Base-by-base conservation (phyloP, 2,329 filamentous ascomycete genomes). In the Neonectria neomacrospora region DNA sequence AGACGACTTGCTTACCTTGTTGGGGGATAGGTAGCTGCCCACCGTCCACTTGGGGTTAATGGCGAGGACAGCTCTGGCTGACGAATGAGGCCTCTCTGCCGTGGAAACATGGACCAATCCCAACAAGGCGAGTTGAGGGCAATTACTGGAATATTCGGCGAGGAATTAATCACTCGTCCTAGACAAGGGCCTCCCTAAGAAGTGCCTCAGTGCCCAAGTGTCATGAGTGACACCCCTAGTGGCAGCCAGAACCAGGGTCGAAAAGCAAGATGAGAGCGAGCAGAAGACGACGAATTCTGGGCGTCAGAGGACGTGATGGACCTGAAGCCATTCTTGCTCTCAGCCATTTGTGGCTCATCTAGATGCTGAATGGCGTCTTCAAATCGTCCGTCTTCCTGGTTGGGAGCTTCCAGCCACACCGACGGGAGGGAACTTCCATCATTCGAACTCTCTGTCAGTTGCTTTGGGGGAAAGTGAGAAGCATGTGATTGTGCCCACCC, bases 401-500 rank as follows among this genome's bases (percentile, higher is more conserved):
- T 63, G 50, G 60, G 54, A 58, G 51, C 14, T 32, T 30, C 6
- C n/a, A 18, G 34, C 23, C 23, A 44, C 39, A 10, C n/a, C 28
- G 32, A 48, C 34, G 28, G 23, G 32, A 50, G 44, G 9, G 44
- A 51, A 41, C n/a, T 37, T 54, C 18, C 9, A 22, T 20, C 44
- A 51, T 41, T 28, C 14, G 32, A 45, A 41, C 58, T 22, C 14
- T 37, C n/a, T 2, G 42, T 37, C 10, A 44, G 47, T 22, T 52
- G 47, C 34, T 34, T 28, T 32, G 28, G 44, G 23, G 20, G 42
- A 32, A 42, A 44, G 34, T 37, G 23, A 34, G 44, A 63, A 63
- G 60, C 60, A 63, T 63, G 60, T 63, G 60, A 63, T 58, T 58
- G 60, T 63, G 48, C 30, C 56, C 56, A 59, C 56, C 32, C 41